Percentiles rank a stretch among this genome's conserved stretches.
phyloP scores from a whole-genome alignment of 2,329 filamentous ascomycete species.

The Fusarium coffeatum region DNA sequence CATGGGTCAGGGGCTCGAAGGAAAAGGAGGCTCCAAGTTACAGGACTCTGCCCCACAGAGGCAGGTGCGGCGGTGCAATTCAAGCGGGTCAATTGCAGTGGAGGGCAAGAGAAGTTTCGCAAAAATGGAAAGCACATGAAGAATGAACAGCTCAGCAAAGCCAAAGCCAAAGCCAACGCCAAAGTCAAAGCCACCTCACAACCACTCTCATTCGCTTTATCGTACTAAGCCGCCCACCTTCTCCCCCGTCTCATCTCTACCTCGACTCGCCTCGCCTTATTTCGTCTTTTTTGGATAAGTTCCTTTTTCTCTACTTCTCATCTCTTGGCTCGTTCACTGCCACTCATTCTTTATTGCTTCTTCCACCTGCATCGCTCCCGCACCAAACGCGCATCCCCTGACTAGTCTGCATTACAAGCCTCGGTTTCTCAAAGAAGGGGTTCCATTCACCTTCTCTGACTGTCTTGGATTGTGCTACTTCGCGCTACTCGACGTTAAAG shows the following conservation, averaged over 20 bases:
- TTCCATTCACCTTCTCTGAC: constrained; percentile 2
- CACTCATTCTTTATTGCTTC: constrained; percentile 30
- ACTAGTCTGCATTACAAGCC: constrained; percentile 2
- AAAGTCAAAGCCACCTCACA: constrained; percentile 13
- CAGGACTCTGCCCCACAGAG: constrained; percentile 28
- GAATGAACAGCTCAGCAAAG: constrained; percentile 35
- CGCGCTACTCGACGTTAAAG: constrained; percentile 1
- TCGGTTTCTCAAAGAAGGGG: constrained; percentile 21
- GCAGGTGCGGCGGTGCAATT: constrained; percentile 24
- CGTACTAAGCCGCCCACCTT: constrained; percentile 10
- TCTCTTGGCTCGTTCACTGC: constrained; percentile 24
- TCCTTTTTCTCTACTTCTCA: neutral
- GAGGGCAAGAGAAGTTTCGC: constrained; percentile 5
- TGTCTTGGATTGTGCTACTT: constrained; percentile 16
- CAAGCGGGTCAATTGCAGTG: constrained; percentile 18
- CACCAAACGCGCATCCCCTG: constrained; percentile 7
- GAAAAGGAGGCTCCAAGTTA: constrained; percentile 33
- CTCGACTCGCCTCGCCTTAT: neutral
- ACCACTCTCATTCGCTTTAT: constrained; percentile 3
- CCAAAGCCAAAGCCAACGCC: neutral
- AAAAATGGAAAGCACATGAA: constrained; percentile 41
- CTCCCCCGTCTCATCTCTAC: neutral
- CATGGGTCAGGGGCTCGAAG: constrained; percentile 19
- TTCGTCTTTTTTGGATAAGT: constrained; percentile 2
- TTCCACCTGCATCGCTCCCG: neutral